Percentiles rank a stretch among this genome's conserved stretches.
These are phyloP conservation scores for Pyrenochaeta sp. DNA, from an alignment of 2,329 filamentous ascomycete genomes.

Conservation along the genomic window DNA sequence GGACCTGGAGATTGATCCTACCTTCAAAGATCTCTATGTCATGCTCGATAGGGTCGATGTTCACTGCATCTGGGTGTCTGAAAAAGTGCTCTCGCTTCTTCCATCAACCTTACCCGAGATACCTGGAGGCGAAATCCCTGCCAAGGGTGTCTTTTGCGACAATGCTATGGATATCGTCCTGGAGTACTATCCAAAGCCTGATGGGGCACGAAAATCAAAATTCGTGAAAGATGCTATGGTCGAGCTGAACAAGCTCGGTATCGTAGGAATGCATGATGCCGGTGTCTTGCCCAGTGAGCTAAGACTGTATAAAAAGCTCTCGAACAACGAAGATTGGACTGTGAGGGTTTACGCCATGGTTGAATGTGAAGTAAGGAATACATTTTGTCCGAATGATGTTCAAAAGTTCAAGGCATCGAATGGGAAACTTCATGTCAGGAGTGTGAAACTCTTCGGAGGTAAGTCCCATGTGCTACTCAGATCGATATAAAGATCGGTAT, in stretches of 20 bases:
- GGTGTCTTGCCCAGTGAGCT: conserved; percentile 66
- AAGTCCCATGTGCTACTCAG: conserved; percentile 25
- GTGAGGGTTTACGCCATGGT: conserved; percentile 73
- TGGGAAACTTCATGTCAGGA: conserved; percentile 64
- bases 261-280: conserved; percentile 75
- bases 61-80: conserved; percentile 74
- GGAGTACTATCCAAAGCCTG: conserved; percentile 65
- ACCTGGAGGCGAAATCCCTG: conserved; percentile 71
- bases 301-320: conserved; percentile 62
- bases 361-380: conserved; percentile 70
- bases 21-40: conserved; percentile 65
- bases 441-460: conserved; percentile 75
- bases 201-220: conserved; percentile 58
- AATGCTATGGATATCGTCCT: conserved; percentile 72
- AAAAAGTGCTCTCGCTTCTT: conserved; percentile 68
- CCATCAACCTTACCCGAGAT: conserved; percentile 58
- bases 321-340: conserved; percentile 61
- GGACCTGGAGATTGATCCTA: conserved; percentile 62
- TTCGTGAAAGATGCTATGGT: conserved; percentile 68
- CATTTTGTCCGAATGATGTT: conserved; percentile 65
- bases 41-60: conserved; percentile 75
- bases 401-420: conserved; percentile 54
- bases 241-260: conserved; percentile 68
- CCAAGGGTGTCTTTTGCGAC: conserved; percentile 74
- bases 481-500: too few species aligned